A percentile compares a stretch with the other conserved stretches of the same genome.
These are phyloP conservation scores for Triticum monococcum DNA, from an alignment of 176 grass and related monocot genomes.

Conservation along the genomic window DNA sequence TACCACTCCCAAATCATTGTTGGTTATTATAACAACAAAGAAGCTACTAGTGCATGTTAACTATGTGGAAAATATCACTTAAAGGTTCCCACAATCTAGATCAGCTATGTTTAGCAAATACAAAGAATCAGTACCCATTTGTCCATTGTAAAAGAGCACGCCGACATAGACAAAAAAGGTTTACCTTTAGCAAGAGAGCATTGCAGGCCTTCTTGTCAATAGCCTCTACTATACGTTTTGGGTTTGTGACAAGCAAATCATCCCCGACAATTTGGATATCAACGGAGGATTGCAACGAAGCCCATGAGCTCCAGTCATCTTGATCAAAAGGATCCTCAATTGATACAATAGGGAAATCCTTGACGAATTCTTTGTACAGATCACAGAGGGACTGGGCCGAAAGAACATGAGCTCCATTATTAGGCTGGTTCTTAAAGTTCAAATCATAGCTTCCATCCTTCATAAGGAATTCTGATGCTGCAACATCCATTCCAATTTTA, in stretches of 20 bases:
- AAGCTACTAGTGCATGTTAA: background rate
- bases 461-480: constrained; percentile 92
- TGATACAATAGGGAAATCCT: constrained; percentile 95
- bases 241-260: constrained; percentile 97
- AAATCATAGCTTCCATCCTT: constrained; percentile 88
- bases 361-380: constrained; percentile 81
- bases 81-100: background rate
- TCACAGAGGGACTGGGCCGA: constrained; percentile 61
- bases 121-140: background rate
- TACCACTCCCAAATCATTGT: background rate
- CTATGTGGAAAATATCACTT: background rate
- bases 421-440: constrained; percentile 96
- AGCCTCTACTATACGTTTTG: constrained; percentile 83
- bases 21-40: background rate
- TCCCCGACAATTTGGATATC: constrained; percentile 95
- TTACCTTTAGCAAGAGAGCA: constrained; percentile 88
- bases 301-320: constrained; percentile 94
- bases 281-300: constrained; percentile 72
- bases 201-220: constrained; percentile 92
- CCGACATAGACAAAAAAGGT: background rate
- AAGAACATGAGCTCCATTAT: constrained; percentile 69
- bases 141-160: background rate
- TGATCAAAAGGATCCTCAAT: constrained; percentile 99
- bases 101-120: background rate
- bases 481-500: constrained; percentile 99